phyloP scores from a whole-genome alignment of 345 rosid species.

The Populus tremula region DNA sequence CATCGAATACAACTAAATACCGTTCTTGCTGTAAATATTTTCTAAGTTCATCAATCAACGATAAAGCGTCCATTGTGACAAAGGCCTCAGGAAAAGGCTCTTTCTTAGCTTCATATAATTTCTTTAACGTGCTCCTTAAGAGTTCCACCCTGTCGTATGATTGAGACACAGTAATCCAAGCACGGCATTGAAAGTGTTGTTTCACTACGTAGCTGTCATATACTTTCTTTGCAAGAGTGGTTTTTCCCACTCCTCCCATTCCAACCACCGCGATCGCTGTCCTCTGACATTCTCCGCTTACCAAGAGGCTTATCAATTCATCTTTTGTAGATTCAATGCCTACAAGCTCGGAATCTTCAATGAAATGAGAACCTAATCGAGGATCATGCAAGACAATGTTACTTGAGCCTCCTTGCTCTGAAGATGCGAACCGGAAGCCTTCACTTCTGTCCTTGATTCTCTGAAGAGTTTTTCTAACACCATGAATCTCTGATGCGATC shows the following conservation, averaged over 20 bases:
- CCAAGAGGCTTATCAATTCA: slow-evolving; percentile 11
- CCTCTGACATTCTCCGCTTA: too few species aligned
- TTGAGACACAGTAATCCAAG: slow-evolving; percentile 35
- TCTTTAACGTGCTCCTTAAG: slow-evolving; percentile 22
- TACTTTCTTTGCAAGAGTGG: too few species aligned
- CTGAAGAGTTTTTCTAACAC: slow-evolving; percentile 16
- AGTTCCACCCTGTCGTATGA: slow-evolving; percentile 19
- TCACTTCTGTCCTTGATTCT: slow-evolving; percentile 1
- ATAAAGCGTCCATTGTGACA: slow-evolving; percentile 13
- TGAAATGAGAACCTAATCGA: slow-evolving; percentile 11
- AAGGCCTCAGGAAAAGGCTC: slow-evolving; percentile 28
- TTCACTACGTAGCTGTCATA: slow-evolving; percentile 20
- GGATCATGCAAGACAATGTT: slow-evolving; percentile 27
- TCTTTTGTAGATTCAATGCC: slow-evolving; percentile 34
- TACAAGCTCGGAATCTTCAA: slow-evolving; percentile 35
- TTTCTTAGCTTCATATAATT: slow-evolving; percentile 22
- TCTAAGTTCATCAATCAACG: slow-evolving; percentile 8
- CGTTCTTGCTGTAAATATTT: slow-evolving; percentile 23
- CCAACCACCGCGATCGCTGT: neutral
- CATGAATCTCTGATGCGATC: slow-evolving; percentile 12
- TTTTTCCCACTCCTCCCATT: too few species aligned
- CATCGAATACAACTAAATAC: slow-evolving; percentile 38
- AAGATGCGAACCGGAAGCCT: slow-evolving; percentile 1
- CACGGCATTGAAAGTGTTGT: slow-evolving; percentile 23
- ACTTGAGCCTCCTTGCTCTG: slow-evolving; percentile 3